Evolutionary conservation across 2,329 filamentous ascomycete genomes (phyloP), one percentile per base, ranked within the genome.

Genomic region (Bimuria novae-zelandiae): DNA sequence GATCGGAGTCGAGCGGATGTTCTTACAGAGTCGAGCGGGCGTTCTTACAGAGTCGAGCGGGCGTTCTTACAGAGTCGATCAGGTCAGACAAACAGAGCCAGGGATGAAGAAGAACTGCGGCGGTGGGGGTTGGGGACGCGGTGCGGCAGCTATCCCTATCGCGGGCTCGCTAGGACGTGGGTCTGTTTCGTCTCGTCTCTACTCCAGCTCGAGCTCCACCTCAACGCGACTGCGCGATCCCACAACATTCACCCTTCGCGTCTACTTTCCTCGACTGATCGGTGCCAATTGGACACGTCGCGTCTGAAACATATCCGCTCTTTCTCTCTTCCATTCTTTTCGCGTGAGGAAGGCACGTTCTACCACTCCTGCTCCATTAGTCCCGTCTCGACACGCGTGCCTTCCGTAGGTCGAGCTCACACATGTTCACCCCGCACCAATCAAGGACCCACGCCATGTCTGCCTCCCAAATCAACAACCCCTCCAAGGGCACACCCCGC

Each of bases 401-500:
- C 41, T 48, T 43, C 41, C 42, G 33, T 23, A 46, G 44, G 52
- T 49, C 54, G 52, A 51, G 56, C 50, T 49, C 29, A 23, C 43
- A 23, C 43, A 35, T 35, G 6, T 25, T 46, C 21, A 27, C 43
- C 46, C 65, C 64, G 60, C 63, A 52, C 53, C n/a, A n/a, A 47
- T 59, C 59, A 56, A 60, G 63, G 54, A 57, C 63, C 43, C 29
- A 14, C 65, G 61, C 49, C 37, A 69, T 70, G 64, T 50, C 65
- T 19, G 48, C 64, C 47, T 47, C 44, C 33, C 33, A 39, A 10
- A 47, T 58, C 36, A 55, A 67, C 44, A 72, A 55, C 29, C 66
- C 68, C 21, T 57, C 64, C 17, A 68, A 69, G 40, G 64, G 61
- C 32, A 58, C 69, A 12, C 64, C 62, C 39, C 65, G 72, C 63